Percentiles rank a stretch among this genome's conserved stretches.
Evolutionary conservation across 768 basidiomycete species (phyloP).

Genomic region (Lactifluus volemus): DNA sequence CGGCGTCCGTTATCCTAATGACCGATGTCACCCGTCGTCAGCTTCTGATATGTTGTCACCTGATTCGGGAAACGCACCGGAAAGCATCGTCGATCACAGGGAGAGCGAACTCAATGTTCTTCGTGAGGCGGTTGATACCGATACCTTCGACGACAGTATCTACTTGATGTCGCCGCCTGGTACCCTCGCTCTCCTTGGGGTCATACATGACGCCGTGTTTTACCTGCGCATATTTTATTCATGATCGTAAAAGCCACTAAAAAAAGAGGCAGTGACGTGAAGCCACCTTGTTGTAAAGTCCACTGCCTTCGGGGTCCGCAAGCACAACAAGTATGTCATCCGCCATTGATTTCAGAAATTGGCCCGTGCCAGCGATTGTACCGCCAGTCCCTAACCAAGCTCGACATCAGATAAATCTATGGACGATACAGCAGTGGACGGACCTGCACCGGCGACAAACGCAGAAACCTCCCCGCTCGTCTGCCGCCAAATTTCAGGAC

Average conservation of each 20-base stretch:
- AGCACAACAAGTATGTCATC: slow-evolving; percentile 61
- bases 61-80: slow-evolving; percentile 37
- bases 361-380: slow-evolving; percentile 80
- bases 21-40: slow-evolving; percentile 4
- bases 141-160: slow-evolving; percentile 96
- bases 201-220: slow-evolving; percentile 95
- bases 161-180: slow-evolving; percentile 85
- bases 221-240: slow-evolving; percentile 36
- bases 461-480: slow-evolving; percentile 74
- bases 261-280: not conserved
- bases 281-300: slow-evolving; percentile 83
- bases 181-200: slow-evolving; percentile 87
- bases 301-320: slow-evolving; percentile 90
- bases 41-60: not conserved
- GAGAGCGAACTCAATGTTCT: slow-evolving; percentile 80
- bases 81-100: slow-evolving; percentile 86
- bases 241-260: not conserved
- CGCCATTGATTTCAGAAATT: slow-evolving; percentile 69
- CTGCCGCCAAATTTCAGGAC: slow-evolving; percentile 93
- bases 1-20: slow-evolving; percentile 76
- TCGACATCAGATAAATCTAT: not conserved
- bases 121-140: slow-evolving; percentile 88
- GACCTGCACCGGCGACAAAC: slow-evolving; percentile 87
- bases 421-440: slow-evolving; percentile 11
- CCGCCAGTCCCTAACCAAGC: slow-evolving; percentile 78